Evolutionary conservation across 768 basidiomycete genomes (phyloP), one percentile per base, ranked within the genome.

Genomic region (Tephrocybe rancida): DNA sequence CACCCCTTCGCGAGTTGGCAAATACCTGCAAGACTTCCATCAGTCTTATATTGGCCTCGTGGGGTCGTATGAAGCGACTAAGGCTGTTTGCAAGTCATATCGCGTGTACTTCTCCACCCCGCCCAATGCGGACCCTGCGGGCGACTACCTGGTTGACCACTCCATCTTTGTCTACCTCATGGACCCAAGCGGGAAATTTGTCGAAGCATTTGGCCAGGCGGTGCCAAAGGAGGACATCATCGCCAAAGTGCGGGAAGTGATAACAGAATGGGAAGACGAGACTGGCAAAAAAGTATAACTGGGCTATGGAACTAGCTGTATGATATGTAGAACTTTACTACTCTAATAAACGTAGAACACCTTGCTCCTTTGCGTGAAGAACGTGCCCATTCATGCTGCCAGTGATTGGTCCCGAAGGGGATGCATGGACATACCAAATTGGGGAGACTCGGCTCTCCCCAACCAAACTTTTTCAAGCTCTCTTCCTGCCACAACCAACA

Each of bases 31-130:
- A 66, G 97, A 99, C 64, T 98, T 99, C 70, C 95, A 98, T 68
- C 87, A 94, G 1, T 83, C 88, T 9, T 87, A 96, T 63, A 72
- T 94, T 37, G 97, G 96, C 10, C 81, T 98, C 44, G 88, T 87
- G 2, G 97, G 97, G 16, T 74, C 86, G 5, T 98, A 93, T 64
- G 82, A 83, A 16, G 78, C 84, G 16, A 87, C 88, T 58, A 98
- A 98, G 70, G 79, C 86, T 24, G 83, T 87, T 21, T 98, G 96
- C 80, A 96, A 94, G 70, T 86, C 90, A 24, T 99, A 96, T 70
- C 89, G 97, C 35, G 97, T 99, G 37, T 99, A 99, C 72, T 99
- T 99, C 77, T 97, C 94, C 5, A 98, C 96, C 4, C 92, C 92
- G 1, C 92, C 92, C 9, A 74, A 90, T 62, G 90, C 94, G 2